Conservation (phyloP, 164 flowering plant species). For the Brasenia schreberi region DNA sequence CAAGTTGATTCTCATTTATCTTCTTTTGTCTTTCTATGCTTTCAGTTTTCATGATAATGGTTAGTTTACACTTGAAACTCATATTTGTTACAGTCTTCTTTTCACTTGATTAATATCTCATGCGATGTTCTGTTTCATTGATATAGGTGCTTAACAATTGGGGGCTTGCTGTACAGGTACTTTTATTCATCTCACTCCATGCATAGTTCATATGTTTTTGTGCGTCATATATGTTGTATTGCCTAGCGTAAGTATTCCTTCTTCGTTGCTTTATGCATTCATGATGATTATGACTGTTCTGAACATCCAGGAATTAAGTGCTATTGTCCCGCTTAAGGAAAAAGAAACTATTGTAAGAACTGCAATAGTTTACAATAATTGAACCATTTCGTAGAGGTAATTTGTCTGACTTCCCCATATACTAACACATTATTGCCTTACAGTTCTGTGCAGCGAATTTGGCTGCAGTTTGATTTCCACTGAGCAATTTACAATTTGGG, state of each 20-base stretch:
- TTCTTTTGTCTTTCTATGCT: too few species aligned
- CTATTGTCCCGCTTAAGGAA: conserved; percentile 88
- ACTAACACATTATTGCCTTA: conserved; percentile 11
- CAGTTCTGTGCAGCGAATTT: conserved; percentile 96
- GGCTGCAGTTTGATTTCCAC: conserved; percentile 93
- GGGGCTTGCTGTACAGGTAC: conserved; percentile 98
- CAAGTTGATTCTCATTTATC: too few species aligned
- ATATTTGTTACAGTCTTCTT: too few species aligned
- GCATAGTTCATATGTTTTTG: background rate
- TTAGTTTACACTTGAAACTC: too few species aligned
- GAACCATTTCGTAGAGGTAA: too few species aligned
- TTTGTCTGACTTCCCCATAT: conserved; percentile 2
- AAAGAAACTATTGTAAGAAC: conserved; percentile 82
- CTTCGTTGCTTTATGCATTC: background rate
- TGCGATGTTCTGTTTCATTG: too few species aligned
- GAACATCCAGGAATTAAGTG: conserved; percentile 77
- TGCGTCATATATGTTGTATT: background rate
- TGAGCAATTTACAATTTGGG: conserved; percentile 99
- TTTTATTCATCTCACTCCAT: background rate
- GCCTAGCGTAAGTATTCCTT: background rate
- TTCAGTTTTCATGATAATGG: too few species aligned
- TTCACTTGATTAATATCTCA: too few species aligned
- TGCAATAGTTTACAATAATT: conserved; percentile 32
- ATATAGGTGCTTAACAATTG: conserved; percentile 93
- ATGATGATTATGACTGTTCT: conserved; percentile 1